Percentiles rank a stretch among this genome's conserved stretches.
phyloP scores from a whole-genome alignment of 108 stramenopile genomes.

The Cyclotella baltica region DNA sequence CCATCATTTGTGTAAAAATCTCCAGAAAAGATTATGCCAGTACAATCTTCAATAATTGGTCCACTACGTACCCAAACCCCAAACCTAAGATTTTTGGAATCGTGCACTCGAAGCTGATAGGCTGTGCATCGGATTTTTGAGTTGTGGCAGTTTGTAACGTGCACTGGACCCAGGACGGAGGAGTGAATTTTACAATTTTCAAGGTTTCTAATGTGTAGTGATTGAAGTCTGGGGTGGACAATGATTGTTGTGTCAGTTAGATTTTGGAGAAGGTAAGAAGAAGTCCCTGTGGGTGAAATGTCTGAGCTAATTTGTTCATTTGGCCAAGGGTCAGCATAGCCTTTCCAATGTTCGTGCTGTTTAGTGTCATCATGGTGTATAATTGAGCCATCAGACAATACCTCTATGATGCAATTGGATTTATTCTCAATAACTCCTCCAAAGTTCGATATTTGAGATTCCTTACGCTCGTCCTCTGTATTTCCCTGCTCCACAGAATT shows the following conservation, averaged over 20 bases:
- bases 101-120: slow-evolving; percentile 56
- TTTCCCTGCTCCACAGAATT: background rate
- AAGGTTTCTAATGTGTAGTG: slow-evolving; percentile 49
- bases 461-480: background rate
- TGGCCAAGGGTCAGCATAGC: slow-evolving; percentile 9
- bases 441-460: slow-evolving; percentile 13
- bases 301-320: background rate
- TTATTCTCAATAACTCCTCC: slow-evolving; percentile 44
- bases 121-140: slow-evolving; percentile 29
- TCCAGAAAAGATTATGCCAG: slow-evolving; percentile 41
- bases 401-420: slow-evolving; percentile 41
- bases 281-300: slow-evolving; percentile 2
- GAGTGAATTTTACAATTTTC: slow-evolving; percentile 42
- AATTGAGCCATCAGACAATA: slow-evolving; percentile 33
- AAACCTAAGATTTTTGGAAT: slow-evolving; percentile 45
- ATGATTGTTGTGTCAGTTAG: slow-evolving; percentile 33
- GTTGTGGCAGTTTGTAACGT: slow-evolving; percentile 42
- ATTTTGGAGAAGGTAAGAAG: slow-evolving; percentile 51
- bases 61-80: slow-evolving; percentile 45
- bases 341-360: slow-evolving; percentile 10
- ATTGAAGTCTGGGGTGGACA: slow-evolving; percentile 43
- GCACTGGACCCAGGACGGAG: slow-evolving; percentile 48
- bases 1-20: slow-evolving; percentile 24
- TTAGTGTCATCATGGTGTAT: background rate
- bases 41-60: slow-evolving; percentile 58